These are phyloP conservation scores for Xylaria curta DNA, from an alignment of 495 filamentous ascomycete genomes.

Conservation along the genomic window DNA sequence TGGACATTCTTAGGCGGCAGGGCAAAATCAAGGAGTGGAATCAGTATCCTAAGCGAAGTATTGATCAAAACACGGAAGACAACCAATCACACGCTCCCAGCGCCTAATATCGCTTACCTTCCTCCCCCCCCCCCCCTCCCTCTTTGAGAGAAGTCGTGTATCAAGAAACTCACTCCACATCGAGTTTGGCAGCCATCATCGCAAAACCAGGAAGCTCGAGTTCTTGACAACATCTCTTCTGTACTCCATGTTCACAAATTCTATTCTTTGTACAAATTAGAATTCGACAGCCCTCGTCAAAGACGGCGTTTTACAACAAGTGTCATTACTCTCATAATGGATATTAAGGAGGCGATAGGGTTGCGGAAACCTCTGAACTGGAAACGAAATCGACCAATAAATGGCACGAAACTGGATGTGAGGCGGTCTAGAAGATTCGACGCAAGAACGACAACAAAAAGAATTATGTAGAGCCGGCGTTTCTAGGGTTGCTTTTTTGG, in stretches of 20 bases:
- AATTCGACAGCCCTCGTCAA: background rate
- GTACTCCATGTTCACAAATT: background rate
- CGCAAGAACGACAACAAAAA: background rate
- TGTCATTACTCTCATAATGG: conserved; percentile 11
- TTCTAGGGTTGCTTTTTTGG: conserved; percentile 6
- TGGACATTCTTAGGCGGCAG: conserved; percentile 21
- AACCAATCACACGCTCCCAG: background rate
- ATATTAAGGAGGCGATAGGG: conserved; percentile 3
- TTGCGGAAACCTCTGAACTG: background rate
- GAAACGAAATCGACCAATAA: background rate
- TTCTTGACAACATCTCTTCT: conserved; percentile 1
- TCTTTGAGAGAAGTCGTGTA: background rate
- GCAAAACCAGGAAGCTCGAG: background rate
- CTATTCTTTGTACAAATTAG: conserved; percentile 22
- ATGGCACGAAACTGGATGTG: background rate
- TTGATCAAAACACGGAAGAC: background rate
- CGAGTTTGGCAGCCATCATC: background rate
- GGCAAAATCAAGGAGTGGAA: conserved; percentile 18
- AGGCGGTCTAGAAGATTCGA: background rate
- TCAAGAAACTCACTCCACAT: background rate
- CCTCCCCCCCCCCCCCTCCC: too few relatives aligned
- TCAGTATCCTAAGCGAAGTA: conserved; percentile 5
- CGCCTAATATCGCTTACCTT: background rate
- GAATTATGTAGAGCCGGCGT: background rate
- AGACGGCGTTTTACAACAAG: background rate